Evolutionary conservation across 208 protist species (phyloP).

Genomic region (Spongospora subterranea): DNA sequence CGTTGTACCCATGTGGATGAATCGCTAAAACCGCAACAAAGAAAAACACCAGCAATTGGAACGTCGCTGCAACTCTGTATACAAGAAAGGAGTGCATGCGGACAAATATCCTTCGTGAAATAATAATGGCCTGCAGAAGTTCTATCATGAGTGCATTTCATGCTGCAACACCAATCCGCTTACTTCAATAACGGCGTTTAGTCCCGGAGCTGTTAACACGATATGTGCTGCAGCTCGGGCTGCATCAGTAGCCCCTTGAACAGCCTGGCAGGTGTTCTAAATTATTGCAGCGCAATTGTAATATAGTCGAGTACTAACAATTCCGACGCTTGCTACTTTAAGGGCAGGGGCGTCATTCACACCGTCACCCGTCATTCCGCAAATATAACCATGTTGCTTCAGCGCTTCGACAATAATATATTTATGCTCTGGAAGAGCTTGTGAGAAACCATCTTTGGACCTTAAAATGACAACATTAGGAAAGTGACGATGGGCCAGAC

Average conservation of each 20-base stretch:
- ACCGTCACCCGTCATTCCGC: conserved; percentile 95
- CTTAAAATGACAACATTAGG: not conserved
- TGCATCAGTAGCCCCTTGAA: conserved; percentile 88
- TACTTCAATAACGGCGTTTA: conserved; percentile 87
- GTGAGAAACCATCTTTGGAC: conserved; percentile 62
- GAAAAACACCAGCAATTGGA: conserved; percentile 50
- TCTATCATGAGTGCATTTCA: not conserved
- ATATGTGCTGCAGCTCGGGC: conserved; percentile 88
- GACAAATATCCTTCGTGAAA: conserved; percentile 89
- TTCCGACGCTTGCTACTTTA: conserved; percentile 87
- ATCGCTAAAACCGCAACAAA: conserved; percentile 8
- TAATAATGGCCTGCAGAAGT: conserved; percentile 79
- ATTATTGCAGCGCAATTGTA: conserved; percentile 58
- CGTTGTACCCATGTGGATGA: not conserved
- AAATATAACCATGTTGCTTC: conserved; percentile 64
- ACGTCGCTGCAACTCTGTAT: conserved; percentile 19
- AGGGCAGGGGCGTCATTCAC: conserved; percentile 92
- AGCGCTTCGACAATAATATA: conserved; percentile 63
- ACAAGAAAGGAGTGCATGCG: conserved; percentile 80
- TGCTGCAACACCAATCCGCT: not conserved
- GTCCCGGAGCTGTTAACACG: conserved; percentile 87
- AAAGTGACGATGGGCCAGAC: too few species aligned
- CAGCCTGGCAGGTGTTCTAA: conserved; percentile 73
- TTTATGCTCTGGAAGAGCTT: conserved; percentile 69
- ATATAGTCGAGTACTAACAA: conserved; percentile 52